Conservation (phyloP, 2,329 filamentous ascomycete genomes). For the Sclerotinia subarctica region DNA sequence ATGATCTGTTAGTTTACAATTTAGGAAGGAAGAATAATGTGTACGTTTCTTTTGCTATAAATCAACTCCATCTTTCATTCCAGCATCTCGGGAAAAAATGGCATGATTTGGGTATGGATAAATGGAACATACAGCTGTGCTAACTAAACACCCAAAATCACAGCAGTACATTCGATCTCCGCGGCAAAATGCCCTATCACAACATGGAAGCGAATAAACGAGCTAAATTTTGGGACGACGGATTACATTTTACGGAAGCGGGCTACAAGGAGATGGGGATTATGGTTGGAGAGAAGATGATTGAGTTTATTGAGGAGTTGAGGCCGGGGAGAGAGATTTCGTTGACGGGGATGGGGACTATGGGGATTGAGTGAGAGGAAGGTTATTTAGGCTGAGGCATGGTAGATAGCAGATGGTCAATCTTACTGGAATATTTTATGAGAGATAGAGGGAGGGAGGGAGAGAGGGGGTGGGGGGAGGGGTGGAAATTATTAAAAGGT, state of each 20-base stretch:
- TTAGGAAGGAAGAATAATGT: slow-evolving; percentile 23
- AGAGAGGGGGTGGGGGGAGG: no score
- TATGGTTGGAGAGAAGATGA: slow-evolving; percentile 52
- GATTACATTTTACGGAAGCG: slow-evolving; percentile 54
- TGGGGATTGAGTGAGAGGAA: slow-evolving; percentile 1
- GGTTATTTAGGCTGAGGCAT: no score
- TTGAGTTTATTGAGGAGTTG: slow-evolving; percentile 44
- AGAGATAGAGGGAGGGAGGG: no score
- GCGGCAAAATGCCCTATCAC: slow-evolving; percentile 52
- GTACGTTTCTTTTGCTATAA: slow-evolving; percentile 17
- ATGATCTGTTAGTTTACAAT: slow-evolving; percentile 45
- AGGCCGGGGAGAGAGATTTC: slow-evolving; percentile 3
- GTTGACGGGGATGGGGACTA: not conserved
- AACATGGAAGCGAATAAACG: slow-evolving; percentile 47
- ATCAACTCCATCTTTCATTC: not conserved
- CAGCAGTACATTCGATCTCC: slow-evolving; percentile 56
- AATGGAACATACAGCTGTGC: not conserved
- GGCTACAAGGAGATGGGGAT: slow-evolving; percentile 63
- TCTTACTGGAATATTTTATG: no score
- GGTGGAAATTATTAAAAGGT: no score
- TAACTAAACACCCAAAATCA: not conserved
- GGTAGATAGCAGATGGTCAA: not conserved
- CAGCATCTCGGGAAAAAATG: not conserved
- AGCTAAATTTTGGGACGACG: slow-evolving; percentile 57
- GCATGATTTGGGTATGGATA: not conserved